Evolutionary conservation across 2,329 filamentous ascomycete species (phyloP).

Genomic region (Elsinoe necatrix): DNA sequence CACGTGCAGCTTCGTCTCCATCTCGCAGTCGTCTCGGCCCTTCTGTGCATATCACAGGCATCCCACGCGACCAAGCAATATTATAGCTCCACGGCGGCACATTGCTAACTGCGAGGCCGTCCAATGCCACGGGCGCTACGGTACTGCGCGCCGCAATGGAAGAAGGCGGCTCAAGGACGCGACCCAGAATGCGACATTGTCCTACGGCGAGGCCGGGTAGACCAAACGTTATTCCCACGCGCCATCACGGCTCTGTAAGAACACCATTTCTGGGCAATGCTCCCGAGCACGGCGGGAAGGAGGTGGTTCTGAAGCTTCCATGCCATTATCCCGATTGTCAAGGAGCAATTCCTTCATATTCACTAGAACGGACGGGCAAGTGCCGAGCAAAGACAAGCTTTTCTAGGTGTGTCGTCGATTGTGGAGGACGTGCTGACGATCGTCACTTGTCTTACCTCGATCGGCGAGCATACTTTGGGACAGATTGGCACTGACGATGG

Average conservation of each 20-base stretch:
- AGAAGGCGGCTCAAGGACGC: not conserved
- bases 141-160: not conserved
- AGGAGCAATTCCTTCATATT: too few relatives aligned
- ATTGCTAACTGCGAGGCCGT: not conserved
- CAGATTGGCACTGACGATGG: not conserved
- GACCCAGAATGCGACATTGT: not conserved
- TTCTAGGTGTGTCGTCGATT: not conserved
- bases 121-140: not conserved
- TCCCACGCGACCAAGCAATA: not conserved
- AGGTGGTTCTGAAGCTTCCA: not conserved
- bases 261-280: not conserved
- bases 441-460: not conserved
- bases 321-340: not conserved
- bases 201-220: not conserved
- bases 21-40: not conserved
- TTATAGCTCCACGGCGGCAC: not conserved
- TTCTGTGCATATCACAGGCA: not conserved
- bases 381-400: not conserved
- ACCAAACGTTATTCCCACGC: conserved; percentile 1
- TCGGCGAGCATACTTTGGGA: not conserved
- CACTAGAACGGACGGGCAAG: too few relatives aligned
- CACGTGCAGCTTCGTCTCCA: not conserved
- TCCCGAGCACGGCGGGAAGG: not conserved
- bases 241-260: not conserved
- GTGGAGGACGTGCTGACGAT: conserved; percentile 14